A percentile compares a stretch with the other conserved stretches of the same genome.
Evolutionary conservation across 2,329 filamentous ascomycete genomes (phyloP).

Genomic region (Microascus cirrosus): DNA sequence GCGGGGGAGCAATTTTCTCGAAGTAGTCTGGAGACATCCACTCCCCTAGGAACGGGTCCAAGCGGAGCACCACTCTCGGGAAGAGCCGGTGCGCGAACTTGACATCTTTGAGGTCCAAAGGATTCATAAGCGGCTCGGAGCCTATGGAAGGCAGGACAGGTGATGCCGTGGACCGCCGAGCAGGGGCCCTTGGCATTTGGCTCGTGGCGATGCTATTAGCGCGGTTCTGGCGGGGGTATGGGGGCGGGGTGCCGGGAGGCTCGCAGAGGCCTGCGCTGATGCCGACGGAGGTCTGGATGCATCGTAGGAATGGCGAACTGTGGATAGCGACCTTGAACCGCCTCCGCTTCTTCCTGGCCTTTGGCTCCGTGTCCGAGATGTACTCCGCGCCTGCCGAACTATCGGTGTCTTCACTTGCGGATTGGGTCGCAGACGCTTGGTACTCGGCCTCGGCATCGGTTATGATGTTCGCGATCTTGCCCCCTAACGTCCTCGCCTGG

Average conservation of each 20-base stretch:
- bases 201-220: constrained; percentile 6
- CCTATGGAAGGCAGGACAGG: constrained; percentile 18
- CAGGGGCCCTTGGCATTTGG: background rate
- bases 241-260: constrained; percentile 26
- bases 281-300: constrained; percentile 53
- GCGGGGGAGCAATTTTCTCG: constrained; percentile 81
- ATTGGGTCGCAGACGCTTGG: constrained; percentile 14
- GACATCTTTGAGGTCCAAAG: constrained; percentile 2
- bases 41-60: constrained; percentile 90
- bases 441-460: constrained; percentile 38
- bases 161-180: constrained; percentile 13
- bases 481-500: constrained; percentile 71
- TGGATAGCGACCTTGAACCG: constrained; percentile 77
- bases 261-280: constrained; percentile 57
- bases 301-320: constrained; percentile 86
- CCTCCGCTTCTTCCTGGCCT: constrained; percentile 14
- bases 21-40: constrained; percentile 94
- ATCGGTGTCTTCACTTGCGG: background rate
- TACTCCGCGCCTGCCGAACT: background rate
- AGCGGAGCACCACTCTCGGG: constrained; percentile 55
- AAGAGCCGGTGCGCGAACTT: constrained; percentile 17
- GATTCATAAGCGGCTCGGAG: constrained; percentile 6
- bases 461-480: constrained; percentile 67
- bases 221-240: constrained; percentile 6
- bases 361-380: constrained; percentile 8